Evolutionary conservation across 352 stramenopile species (phyloP).

Genomic region (Lagenidium sp.): DNA sequence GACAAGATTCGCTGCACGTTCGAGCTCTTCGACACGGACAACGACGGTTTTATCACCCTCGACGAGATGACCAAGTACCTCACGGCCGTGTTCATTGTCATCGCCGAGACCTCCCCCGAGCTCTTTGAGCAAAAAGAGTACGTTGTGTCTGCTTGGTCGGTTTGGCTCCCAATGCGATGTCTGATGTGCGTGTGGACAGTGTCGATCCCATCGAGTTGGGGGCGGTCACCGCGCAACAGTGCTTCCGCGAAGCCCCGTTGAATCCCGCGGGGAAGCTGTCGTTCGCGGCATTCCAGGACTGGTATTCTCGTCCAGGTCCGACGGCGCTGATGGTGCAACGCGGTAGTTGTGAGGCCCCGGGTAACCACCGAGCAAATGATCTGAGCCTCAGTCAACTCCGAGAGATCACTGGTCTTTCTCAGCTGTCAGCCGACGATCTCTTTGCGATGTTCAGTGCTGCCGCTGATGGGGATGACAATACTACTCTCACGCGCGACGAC

Average conservation of each 20-base stretch:
- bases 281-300: constrained; percentile 62
- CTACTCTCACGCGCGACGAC: constrained; percentile 37
- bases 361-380: background rate
- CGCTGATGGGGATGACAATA: constrained; percentile 1
- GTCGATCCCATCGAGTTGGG: constrained; percentile 57
- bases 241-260: constrained; percentile 61
- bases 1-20: constrained; percentile 83
- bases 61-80: constrained; percentile 86
- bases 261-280: constrained; percentile 60
- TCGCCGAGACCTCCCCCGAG: constrained; percentile 52
- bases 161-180: background rate
- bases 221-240: constrained; percentile 57
- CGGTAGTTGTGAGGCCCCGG: no score
- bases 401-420: constrained; percentile 39
- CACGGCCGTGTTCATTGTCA: constrained; percentile 75
- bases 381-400: constrained; percentile 24
- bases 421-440: constrained; percentile 45
- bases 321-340: no score
- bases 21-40: constrained; percentile 80
- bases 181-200: constrained; percentile 10
- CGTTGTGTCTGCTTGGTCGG: constrained; percentile 1
- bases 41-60: constrained; percentile 74
- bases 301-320: constrained; percentile 64
- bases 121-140: constrained; percentile 68
- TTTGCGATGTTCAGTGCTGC: constrained; percentile 45